A percentile compares a stretch with the other conserved stretches of the same genome.
phyloP scores from a whole-genome alignment of 2,329 filamentous ascomycete genomes.

The Ascochyta koolunga region DNA sequence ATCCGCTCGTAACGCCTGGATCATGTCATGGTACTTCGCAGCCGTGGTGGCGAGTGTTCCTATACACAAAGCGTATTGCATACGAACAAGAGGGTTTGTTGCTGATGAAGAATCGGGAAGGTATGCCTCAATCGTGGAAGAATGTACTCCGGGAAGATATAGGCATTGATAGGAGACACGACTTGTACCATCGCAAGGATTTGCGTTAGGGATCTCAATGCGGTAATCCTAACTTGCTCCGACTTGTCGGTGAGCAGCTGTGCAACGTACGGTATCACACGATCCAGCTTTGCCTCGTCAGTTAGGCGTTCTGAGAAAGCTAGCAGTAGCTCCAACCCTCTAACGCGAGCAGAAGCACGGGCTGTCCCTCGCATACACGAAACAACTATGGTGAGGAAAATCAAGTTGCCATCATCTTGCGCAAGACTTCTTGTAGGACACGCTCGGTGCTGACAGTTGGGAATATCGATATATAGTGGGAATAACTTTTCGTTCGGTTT shows the following conservation, averaged over 20 bases:
- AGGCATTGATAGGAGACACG: slow-evolving; percentile 76
- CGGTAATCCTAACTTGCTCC: slow-evolving; percentile 83
- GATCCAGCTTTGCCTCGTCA: slow-evolving; percentile 93
- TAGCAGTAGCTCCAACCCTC: slow-evolving; percentile 88
- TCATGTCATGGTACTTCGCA: slow-evolving; percentile 84
- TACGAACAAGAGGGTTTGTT: slow-evolving; percentile 74
- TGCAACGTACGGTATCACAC: slow-evolving; percentile 89
- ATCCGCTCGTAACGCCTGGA: slow-evolving; percentile 83
- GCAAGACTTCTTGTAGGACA: slow-evolving; percentile 65
- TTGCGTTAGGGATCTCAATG: slow-evolving; percentile 85
- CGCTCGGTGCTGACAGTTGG: slow-evolving; percentile 77
- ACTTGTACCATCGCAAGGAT: slow-evolving; percentile 80
- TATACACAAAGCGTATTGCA: slow-evolving; percentile 91
- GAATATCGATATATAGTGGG: slow-evolving; percentile 83
- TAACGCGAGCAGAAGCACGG: slow-evolving; percentile 82
- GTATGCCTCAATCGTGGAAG: slow-evolving; percentile 64
- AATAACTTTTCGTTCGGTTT: slow-evolving; percentile 66
- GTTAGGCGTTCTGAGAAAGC: slow-evolving; percentile 91
- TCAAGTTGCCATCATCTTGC: slow-evolving; percentile 85
- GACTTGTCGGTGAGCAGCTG: slow-evolving; percentile 79
- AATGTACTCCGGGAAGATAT: slow-evolving; percentile 71
- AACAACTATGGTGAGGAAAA: slow-evolving; percentile 88
- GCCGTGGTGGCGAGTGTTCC: slow-evolving; percentile 88
- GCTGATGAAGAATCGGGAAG: slow-evolving; percentile 53
- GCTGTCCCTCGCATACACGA: slow-evolving; percentile 89